Evolutionary conservation across 129 eudicot genomes (phyloP), one percentile per base, ranked within the genome.

Genomic region (Solidago caesia): DNA sequence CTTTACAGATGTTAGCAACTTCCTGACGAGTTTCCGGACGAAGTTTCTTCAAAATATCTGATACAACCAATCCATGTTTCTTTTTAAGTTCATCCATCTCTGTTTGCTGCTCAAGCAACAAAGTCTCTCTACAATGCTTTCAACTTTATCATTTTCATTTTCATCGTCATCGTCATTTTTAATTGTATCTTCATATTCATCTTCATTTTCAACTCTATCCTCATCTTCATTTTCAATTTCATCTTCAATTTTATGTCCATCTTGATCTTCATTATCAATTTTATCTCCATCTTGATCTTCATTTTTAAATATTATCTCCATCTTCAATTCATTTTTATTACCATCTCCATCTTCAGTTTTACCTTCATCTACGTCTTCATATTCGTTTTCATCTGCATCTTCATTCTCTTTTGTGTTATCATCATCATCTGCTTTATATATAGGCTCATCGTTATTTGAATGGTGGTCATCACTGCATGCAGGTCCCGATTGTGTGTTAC

Each of bases 81-180:
- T 60, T 81, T 79, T 67, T 87, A 2, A 91, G 82, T 62, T 89
- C 96, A 58, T 91, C 90, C 25, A 95, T 74, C 77, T 95, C 97
- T 72, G 73, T 87, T 67, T 78, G 84, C 77, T 95, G 99, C 81
- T 89, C 87, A 52, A 52, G 77, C 61, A 95, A 67, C 61, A 95
- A 47, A 70, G 75, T 76, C 80, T 85, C 81, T 83, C 77, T 29
- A 79, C 91, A 12, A 80, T 72, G 27, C 44, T 75, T 64, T 76
- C 75, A 21, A 84, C 80, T 16, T 79, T 78, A 51, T 80, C 93
- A 9, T 68, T 79, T 64, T 80, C 93, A 9, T 68, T 79, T 64
- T 61, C 72, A 71, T 58, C 77, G 11, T 63, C 33, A 41, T 71
- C 63, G 48, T 62, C 70, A 51, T 64, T 9, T 42, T 44, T 59